Percentiles rank a stretch among this genome's conserved stretches.
phyloP scores from a whole-genome alignment of 2,329 filamentous ascomycete genomes.

The Arthrobotrys iridis region DNA sequence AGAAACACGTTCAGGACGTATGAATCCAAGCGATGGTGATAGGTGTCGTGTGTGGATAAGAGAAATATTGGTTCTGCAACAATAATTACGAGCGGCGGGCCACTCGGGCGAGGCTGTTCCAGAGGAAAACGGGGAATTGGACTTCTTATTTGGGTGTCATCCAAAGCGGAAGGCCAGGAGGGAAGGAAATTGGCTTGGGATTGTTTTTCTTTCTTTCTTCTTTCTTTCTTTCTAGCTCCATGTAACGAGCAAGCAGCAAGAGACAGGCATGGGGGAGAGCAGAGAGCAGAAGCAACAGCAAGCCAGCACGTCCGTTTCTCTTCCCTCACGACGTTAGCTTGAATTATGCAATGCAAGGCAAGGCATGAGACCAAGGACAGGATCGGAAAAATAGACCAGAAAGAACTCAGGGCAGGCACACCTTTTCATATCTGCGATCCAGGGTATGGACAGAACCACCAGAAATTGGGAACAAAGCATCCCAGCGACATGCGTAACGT shows the following conservation, averaged over 20 bases:
- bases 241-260: constrained; percentile 9
- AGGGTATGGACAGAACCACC: constrained; percentile 9
- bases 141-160: constrained; percentile 53
- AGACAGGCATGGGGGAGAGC: not conserved
- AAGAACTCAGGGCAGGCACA: constrained; percentile 46
- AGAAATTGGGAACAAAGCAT: constrained; percentile 14
- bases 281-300: constrained; percentile 34
- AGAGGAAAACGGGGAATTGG: constrained; percentile 52
- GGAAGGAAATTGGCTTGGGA: constrained; percentile 23
- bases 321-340: constrained; percentile 53
- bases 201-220: not conserved
- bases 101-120: constrained; percentile 50
- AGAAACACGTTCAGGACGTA: constrained; percentile 23
- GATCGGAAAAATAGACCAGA: constrained; percentile 50
- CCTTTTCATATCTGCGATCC: constrained; percentile 42
- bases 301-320: constrained; percentile 49
- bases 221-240: constrained; percentile 9
- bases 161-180: constrained; percentile 55
- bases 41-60: too few relatives aligned
- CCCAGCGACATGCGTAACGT: constrained; percentile 11
- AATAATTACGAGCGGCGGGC: constrained; percentile 45
- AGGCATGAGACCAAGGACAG: constrained; percentile 37
- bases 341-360: constrained; percentile 54
- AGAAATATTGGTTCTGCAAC: too few relatives aligned
- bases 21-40: constrained; percentile 29